Conservation (phyloP, 345 rosid species). For the Sonneratia caseolaris region DNA sequence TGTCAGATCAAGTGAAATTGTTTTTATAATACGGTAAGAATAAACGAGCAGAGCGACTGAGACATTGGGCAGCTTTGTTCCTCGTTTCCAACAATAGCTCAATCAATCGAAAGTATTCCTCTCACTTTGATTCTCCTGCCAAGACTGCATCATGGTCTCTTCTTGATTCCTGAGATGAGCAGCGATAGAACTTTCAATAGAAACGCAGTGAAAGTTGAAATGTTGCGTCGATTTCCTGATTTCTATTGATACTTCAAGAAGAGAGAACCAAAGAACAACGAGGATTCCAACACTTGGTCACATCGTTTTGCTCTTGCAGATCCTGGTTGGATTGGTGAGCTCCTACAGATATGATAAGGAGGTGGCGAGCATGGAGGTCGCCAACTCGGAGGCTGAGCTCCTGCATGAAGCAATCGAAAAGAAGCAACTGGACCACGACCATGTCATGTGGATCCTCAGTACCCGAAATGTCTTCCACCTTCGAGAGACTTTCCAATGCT, state of each 20-base stretch:
- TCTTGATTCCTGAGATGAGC: neutral
- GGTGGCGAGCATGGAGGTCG: constrained; percentile 36
- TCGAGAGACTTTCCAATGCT: constrained; percentile 51
- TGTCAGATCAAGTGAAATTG: too few species aligned
- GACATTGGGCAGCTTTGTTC: too few species aligned
- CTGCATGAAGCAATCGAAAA: constrained; percentile 48
- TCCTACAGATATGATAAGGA: constrained; percentile 73
- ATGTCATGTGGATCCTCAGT: constrained; percentile 45
- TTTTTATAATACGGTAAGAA: too few species aligned
- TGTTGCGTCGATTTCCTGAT: neutral
- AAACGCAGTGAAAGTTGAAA: neutral
- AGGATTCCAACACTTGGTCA: neutral
- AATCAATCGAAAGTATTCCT: too few species aligned
- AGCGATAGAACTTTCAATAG: neutral
- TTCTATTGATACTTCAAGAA: neutral
- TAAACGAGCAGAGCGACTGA: too few species aligned
- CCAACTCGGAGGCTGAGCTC: constrained; percentile 51
- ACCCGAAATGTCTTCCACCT: constrained; percentile 72
- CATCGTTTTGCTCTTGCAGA: constrained; percentile 23
- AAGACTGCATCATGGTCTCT: too few species aligned
- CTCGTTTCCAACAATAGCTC: too few species aligned
- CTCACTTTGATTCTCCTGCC: neutral
- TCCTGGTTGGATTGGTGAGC: constrained; percentile 56
- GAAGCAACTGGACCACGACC: constrained; percentile 55
- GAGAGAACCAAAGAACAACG: too few species aligned